These are phyloP conservation scores for Trichoderma reesei DNA, from an alignment of 495 filamentous ascomycete species.

Conservation along the genomic window DNA sequence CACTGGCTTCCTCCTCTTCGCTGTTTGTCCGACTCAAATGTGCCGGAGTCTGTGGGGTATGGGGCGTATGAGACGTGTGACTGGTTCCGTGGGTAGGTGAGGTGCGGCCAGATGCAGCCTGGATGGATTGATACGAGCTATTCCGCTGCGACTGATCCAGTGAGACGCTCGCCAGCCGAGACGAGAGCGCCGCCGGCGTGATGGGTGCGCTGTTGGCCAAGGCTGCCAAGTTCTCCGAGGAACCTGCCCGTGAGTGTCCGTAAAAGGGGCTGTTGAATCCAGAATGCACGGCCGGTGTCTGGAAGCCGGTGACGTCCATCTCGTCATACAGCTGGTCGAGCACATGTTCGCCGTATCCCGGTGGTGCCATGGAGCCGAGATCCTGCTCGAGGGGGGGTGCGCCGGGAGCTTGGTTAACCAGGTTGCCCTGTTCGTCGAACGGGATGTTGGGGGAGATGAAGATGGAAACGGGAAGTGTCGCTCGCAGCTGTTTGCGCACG, in stretches of 20 bases:
- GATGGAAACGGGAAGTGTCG: conserved; percentile 74
- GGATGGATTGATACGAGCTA: conserved; percentile 25
- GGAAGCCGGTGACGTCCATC: conserved; percentile 62
- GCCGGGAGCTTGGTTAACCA: conserved; percentile 40
- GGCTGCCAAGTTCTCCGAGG: conserved; percentile 62
- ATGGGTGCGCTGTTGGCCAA: conserved; percentile 38
- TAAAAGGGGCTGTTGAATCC: conserved; percentile 68
- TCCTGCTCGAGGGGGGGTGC: conserved; percentile 28
- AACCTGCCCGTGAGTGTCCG: conserved; percentile 63
- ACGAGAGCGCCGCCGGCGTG: conserved; percentile 51
- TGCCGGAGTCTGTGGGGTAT: not conserved
- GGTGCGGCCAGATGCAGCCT: conserved; percentile 3
- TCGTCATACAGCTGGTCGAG: conserved; percentile 86
- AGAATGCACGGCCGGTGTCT: conserved; percentile 58
- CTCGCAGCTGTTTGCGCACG: conserved; percentile 50
- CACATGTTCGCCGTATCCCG: conserved; percentile 75
- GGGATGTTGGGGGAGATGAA: conserved; percentile 90
- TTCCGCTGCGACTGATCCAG: conserved; percentile 28
- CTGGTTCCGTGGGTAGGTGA: not conserved
- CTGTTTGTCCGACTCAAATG: conserved; percentile 49
- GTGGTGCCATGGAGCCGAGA: conserved; percentile 56
- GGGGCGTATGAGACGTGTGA: conserved; percentile 22
- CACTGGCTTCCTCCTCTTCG: conserved; percentile 40
- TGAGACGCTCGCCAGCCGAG: conserved; percentile 51
- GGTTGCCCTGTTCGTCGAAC: conserved; percentile 68